Evolutionary conservation across 129 eudicot species (phyloP).

Genomic region (Heracleum sosnowskyi): DNA sequence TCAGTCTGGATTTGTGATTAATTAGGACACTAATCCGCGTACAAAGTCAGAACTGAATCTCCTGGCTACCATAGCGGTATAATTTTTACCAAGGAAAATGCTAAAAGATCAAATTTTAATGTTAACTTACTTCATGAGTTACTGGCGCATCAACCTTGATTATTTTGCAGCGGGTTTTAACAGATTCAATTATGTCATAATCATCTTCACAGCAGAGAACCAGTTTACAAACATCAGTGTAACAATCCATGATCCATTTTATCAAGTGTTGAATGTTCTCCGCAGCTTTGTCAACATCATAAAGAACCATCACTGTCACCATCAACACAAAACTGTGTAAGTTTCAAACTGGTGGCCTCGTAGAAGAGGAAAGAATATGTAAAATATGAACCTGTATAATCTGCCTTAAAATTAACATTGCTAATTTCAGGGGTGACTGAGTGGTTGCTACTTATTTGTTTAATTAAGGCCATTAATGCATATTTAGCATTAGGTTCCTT

Average conservation of each 20-base stretch:
- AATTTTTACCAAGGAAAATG: neutral
- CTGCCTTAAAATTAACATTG: conserved; percentile 46
- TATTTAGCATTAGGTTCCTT: conserved; percentile 58
- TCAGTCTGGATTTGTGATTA: neutral
- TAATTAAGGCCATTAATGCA: conserved; percentile 72
- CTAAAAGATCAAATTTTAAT: neutral
- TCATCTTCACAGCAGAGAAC: conserved; percentile 78
- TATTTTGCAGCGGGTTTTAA: conserved; percentile 60
- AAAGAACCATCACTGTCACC: conserved; percentile 67
- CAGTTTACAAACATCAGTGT: conserved; percentile 72
- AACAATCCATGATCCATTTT: conserved; percentile 87
- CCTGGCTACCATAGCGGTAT: neutral
- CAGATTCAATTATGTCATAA: conserved; percentile 43
- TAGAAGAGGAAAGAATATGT: neutral
- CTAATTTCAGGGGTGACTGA: conserved; percentile 57
- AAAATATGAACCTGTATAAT: conserved; percentile 46
- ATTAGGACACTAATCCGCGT: neutral
- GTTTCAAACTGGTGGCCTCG: neutral
- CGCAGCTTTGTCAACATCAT: conserved; percentile 72
- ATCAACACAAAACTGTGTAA: conserved; percentile 2
- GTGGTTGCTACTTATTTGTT: conserved; percentile 52
- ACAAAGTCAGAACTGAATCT: neutral
- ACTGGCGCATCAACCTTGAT: conserved; percentile 54
- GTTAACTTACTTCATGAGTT: conserved; percentile 60
- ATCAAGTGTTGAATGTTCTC: conserved; percentile 72